A percentile compares a stretch with the other conserved stretches of the same genome.
phyloP scores from a whole-genome alignment of 129 eudicot genomes.

The Centaurea solstitialis region DNA sequence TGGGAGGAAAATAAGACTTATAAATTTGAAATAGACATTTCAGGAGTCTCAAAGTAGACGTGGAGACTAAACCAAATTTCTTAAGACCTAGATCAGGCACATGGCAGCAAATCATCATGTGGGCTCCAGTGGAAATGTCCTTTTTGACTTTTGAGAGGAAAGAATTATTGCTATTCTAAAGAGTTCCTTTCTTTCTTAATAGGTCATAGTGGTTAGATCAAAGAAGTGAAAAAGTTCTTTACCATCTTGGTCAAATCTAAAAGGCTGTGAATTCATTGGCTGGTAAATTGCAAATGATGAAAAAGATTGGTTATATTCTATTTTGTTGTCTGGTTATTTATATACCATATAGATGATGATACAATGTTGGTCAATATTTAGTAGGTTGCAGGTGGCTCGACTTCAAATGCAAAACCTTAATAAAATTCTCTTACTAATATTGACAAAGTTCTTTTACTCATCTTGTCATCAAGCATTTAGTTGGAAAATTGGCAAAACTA shows the following conservation, averaged over 20 bases:
- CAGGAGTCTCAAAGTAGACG: conserved; percentile 19
- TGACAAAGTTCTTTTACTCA: neutral
- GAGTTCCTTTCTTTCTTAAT: conserved; percentile 7
- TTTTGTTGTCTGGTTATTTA: conserved; percentile 16
- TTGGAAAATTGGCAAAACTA: too few relatives aligned
- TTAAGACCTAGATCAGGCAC: conserved; percentile 29
- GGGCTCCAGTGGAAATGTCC: conserved; percentile 28
- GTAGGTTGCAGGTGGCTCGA: neutral
- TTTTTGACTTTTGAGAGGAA: conserved; percentile 28
- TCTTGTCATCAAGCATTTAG: conserved; percentile 2
- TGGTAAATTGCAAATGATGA: neutral
- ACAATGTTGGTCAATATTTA: neutral
- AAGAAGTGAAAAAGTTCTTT: conserved; percentile 22
- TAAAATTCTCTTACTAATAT: neutral
- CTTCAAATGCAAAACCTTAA: neutral
- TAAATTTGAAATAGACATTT: conserved; percentile 4
- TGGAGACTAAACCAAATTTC: conserved; percentile 26
- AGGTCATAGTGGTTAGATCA: conserved; percentile 11
- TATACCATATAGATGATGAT: neutral
- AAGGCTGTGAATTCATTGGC: neutral
- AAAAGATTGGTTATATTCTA: conserved; percentile 1
- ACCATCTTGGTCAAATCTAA: neutral
- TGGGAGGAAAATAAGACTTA: conserved; percentile 12
- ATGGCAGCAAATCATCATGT: conserved; percentile 35
- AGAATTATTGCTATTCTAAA: conserved; percentile 16